These are phyloP conservation scores for Santalum album DNA, from an alignment of 164 flowering plant genomes.

Conservation along the genomic window DNA sequence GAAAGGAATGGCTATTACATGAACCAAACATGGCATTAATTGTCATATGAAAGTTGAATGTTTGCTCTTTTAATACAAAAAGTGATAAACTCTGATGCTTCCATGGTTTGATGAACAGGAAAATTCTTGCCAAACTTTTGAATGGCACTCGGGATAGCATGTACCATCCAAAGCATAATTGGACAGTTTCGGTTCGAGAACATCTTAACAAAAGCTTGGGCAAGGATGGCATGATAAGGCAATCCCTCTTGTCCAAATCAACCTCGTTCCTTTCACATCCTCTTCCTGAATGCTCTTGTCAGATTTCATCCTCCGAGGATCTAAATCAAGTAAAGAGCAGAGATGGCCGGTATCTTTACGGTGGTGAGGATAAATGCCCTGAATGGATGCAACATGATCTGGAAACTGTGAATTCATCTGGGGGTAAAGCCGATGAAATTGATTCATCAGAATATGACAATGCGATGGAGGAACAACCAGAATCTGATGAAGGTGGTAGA, in stretches of 20 bases:
- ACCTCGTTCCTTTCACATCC: slow-evolving; percentile 79
- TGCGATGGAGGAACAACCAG: slow-evolving; percentile 27
- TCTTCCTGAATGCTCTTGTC: slow-evolving; percentile 91
- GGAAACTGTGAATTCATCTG: slow-evolving; percentile 11
- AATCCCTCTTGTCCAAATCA: slow-evolving; percentile 49
- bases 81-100: neutral
- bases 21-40: neutral
- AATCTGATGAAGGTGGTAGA: slow-evolving; percentile 7
- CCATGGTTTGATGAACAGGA: slow-evolving; percentile 36
- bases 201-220: slow-evolving; percentile 76
- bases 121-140: slow-evolving; percentile 46
- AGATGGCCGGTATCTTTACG: slow-evolving; percentile 34
- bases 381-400: slow-evolving; percentile 59
- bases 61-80: neutral
- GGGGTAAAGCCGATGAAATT: slow-evolving; percentile 24
- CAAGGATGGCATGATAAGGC: slow-evolving; percentile 60
- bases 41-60: neutral
- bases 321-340: slow-evolving; percentile 20
- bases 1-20: too few relatives aligned
- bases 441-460: slow-evolving; percentile 44
- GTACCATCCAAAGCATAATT: slow-evolving; percentile 66
- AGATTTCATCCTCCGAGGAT: slow-evolving; percentile 29
- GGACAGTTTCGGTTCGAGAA: slow-evolving; percentile 64
- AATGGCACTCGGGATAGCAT: slow-evolving; percentile 49
- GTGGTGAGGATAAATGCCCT: slow-evolving; percentile 83